Percentiles rank a stretch among this genome's conserved stretches.
Conservation (phyloP, 306 rosid genomes). For the Trifolium fragiferum region DNA sequence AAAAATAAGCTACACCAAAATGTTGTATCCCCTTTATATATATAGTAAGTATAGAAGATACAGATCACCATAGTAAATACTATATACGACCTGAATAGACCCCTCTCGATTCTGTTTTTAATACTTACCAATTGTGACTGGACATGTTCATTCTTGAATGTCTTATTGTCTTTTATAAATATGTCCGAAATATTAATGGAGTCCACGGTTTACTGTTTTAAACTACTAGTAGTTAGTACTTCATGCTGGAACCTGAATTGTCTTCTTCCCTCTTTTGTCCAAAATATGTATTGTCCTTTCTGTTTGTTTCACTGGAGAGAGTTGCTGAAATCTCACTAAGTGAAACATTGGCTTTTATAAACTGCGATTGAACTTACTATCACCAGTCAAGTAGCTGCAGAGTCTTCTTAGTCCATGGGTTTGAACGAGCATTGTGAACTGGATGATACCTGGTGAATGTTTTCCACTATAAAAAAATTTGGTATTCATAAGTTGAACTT, state of each 20-base stretch:
- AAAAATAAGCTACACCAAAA: too few species aligned
- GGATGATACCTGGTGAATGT: slow-evolving; percentile 21
- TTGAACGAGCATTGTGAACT: slow-evolving; percentile 21
- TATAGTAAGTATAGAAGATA: too few species aligned
- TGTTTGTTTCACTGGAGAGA: slow-evolving; percentile 14
- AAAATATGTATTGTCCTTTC: background rate
- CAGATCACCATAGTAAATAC: slow-evolving; percentile 15
- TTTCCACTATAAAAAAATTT: slow-evolving; percentile 12
- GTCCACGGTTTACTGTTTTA: slow-evolving; percentile 23
- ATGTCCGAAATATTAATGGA: background rate
- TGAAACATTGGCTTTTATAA: slow-evolving; percentile 30
- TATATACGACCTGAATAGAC: slow-evolving; percentile 20
- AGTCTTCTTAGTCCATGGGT: slow-evolving; percentile 5
- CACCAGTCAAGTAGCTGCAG: slow-evolving; percentile 8
- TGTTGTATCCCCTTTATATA: too few species aligned
- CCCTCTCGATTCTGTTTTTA: slow-evolving; percentile 6
- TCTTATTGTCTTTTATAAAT: slow-evolving; percentile 15
- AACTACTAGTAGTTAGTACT: background rate
- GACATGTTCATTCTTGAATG: slow-evolving; percentile 31
- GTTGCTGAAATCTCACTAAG: background rate
- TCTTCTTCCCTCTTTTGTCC: slow-evolving; percentile 1
- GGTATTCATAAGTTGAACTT: slow-evolving; percentile 25
- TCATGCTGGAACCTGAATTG: slow-evolving; percentile 23
- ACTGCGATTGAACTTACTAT: slow-evolving; percentile 15
- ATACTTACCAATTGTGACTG: slow-evolving; percentile 3